These are phyloP conservation scores for Alloteropsis angusta DNA, from an alignment of 202 grass and related monocot species.

Conservation along the genomic window DNA sequence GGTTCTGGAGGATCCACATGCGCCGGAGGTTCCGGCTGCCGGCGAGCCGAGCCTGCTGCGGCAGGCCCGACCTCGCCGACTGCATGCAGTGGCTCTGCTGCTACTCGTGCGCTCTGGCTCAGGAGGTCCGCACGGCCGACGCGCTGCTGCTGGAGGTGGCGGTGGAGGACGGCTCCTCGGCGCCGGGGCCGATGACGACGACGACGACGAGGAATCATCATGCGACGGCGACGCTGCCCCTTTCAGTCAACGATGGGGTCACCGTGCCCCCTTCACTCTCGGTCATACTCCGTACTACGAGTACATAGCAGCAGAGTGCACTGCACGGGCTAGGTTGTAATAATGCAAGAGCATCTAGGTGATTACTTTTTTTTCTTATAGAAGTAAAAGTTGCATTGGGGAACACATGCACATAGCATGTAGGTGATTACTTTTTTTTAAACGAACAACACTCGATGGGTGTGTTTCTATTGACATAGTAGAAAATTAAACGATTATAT, in stretches of 20 bases:
- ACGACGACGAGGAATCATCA: too few species aligned
- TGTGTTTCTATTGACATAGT: too few species aligned
- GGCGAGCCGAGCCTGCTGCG: conserved; percentile 30
- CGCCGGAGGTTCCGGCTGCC: conserved; percentile 58
- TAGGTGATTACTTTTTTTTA: too few species aligned
- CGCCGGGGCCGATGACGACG: too few species aligned
- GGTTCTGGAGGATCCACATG: conserved; percentile 86
- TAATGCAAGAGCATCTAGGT: too few species aligned
- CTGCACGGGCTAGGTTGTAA: too few species aligned
- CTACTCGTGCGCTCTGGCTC: conserved; percentile 55
- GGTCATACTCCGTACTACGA: background rate
- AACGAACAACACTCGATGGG: too few species aligned
- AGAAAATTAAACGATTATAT: too few species aligned
- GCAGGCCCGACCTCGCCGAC: conserved; percentile 47
- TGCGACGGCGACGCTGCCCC: background rate
- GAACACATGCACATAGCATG: too few species aligned
- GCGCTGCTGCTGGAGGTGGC: conserved; percentile 39
- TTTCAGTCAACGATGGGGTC: background rate
- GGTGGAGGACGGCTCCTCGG: conserved; percentile 17
- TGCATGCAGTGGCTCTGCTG: conserved; percentile 65
- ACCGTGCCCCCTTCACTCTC: conserved; percentile 23
- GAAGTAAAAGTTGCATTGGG: too few species aligned
- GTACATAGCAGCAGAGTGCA: too few species aligned
- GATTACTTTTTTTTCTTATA: too few species aligned
- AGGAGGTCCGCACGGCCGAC: conserved; percentile 70